Percentiles rank a stretch among this genome's conserved stretches.
Conservation (phyloP, 257 asterid genomes). For the Nicotiana knightiana region DNA sequence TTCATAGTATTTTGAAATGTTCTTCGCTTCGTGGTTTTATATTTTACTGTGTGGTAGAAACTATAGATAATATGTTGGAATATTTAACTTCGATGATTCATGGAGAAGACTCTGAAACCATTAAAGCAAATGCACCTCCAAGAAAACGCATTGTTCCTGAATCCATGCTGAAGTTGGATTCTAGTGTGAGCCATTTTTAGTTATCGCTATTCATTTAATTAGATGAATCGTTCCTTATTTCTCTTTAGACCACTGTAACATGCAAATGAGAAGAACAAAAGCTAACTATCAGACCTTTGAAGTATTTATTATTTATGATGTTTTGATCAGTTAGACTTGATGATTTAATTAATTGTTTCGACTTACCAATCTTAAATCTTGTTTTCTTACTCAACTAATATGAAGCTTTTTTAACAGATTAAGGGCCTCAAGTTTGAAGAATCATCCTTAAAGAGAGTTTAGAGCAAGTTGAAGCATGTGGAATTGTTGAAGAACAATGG, state of each 20-base stretch:
- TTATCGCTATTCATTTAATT: not conserved
- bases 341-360: not conserved
- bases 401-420: too few relatives aligned
- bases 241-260: not conserved
- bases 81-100: slow-evolving; percentile 56
- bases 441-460: too few relatives aligned
- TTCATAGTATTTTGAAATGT: too few relatives aligned
- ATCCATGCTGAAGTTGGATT: slow-evolving; percentile 64
- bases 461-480: too few relatives aligned
- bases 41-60: too few relatives aligned
- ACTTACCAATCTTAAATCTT: too few relatives aligned
- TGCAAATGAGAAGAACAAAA: not conserved
- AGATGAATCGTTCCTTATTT: not conserved
- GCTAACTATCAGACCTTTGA: not conserved
- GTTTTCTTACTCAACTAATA: too few relatives aligned
- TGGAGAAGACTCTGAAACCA: slow-evolving; percentile 60
- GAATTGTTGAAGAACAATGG: too few relatives aligned
- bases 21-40: too few relatives aligned
- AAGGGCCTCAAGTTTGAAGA: too few relatives aligned
- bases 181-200: slow-evolving; percentile 59
- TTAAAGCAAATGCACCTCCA: slow-evolving; percentile 46
- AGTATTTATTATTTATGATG: not conserved
- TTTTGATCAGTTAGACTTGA: not conserved
- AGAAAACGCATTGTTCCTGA: slow-evolving; percentile 82
- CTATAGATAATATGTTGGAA: slow-evolving; percentile 57